Conservation (phyloP, 805 yeast species). For the Teunomyces cretensis region DNA sequence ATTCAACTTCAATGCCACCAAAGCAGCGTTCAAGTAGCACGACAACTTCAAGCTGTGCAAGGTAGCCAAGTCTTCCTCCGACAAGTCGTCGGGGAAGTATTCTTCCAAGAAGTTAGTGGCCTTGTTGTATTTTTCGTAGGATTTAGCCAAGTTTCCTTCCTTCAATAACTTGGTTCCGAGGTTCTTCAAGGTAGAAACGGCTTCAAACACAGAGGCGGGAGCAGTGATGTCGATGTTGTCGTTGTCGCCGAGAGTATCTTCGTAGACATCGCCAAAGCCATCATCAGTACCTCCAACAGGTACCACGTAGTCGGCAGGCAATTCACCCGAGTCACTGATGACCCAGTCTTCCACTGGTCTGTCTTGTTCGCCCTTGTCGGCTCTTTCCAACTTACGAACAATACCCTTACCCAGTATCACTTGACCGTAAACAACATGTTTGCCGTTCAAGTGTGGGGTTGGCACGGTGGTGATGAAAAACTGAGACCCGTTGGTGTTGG, state of each 20-base stretch:
- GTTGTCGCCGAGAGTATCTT: slow-evolving; percentile 74
- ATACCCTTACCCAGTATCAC: slow-evolving; percentile 78
- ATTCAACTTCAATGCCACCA: slow-evolving; percentile 66
- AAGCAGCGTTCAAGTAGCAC: slow-evolving; percentile 68
- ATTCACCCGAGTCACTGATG: slow-evolving; percentile 76
- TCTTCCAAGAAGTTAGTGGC: slow-evolving; percentile 68
- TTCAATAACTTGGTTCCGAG: slow-evolving; percentile 79
- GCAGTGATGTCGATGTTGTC: slow-evolving; percentile 56
- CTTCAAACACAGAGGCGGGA: slow-evolving; percentile 67
- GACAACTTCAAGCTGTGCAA: slow-evolving; percentile 60
- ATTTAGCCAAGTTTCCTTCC: slow-evolving; percentile 52
- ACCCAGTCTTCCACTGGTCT: slow-evolving; percentile 70
- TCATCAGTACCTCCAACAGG: slow-evolving; percentile 56
- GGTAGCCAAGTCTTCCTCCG: slow-evolving; percentile 51
- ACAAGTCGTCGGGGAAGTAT: slow-evolving; percentile 69
- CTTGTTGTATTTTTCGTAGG: slow-evolving; percentile 71
- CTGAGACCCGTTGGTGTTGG: slow-evolving; percentile 94
- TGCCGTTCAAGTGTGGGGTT: slow-evolving; percentile 92
- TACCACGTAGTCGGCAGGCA: slow-evolving; percentile 59
- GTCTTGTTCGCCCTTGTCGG: slow-evolving; percentile 64
- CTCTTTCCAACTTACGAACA: slow-evolving; percentile 74
- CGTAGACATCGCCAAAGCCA: slow-evolving; percentile 83
- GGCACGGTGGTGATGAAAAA: slow-evolving; percentile 90
- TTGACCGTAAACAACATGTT: slow-evolving; percentile 95
- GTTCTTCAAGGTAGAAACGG: slow-evolving; percentile 64